Conservation (phyloP, 345 rosid species). For the Moricandia arvensis region DNA sequence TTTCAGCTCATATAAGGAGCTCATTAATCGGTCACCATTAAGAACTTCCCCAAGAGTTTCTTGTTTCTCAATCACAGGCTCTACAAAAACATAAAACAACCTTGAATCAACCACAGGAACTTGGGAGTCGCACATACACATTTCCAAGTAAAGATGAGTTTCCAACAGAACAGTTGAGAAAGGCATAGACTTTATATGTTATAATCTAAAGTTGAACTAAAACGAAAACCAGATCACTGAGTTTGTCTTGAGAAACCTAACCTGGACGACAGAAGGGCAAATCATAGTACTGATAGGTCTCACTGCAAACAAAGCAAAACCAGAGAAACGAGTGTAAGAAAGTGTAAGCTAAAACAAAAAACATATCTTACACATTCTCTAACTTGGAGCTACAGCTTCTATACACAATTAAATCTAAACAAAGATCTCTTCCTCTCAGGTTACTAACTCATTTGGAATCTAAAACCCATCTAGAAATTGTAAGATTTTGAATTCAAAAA, state of each 20-base stretch:
- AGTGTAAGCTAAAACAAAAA: too few relatives aligned
- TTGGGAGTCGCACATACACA: not conserved
- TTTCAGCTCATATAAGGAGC: slow-evolving; percentile 50
- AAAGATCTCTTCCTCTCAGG: not conserved
- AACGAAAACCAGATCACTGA: slow-evolving; percentile 8
- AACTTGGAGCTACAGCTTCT: slow-evolving; percentile 2
- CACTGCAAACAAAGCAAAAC: slow-evolving; percentile 52
- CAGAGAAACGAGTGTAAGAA: not conserved
- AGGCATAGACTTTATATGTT: slow-evolving; percentile 5
- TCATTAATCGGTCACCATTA: slow-evolving; percentile 70
- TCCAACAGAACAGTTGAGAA: not conserved
- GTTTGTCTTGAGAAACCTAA: slow-evolving; percentile 43
- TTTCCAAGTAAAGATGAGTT: not conserved
- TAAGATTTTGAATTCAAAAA: not conserved
- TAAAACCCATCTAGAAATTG: not conserved
- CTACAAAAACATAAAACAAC: slow-evolving; percentile 39
- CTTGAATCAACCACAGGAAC: slow-evolving; percentile 18
- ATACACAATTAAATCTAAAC: not conserved
- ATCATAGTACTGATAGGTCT: slow-evolving; percentile 72
- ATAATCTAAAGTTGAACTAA: not conserved
- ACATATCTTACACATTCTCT: slow-evolving; percentile 10
- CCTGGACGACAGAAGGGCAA: slow-evolving; percentile 87
- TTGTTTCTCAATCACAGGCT: slow-evolving; percentile 47
- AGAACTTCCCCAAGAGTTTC: slow-evolving; percentile 83
- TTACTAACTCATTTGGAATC: not conserved